Evolutionary conservation across 306 rosid species (phyloP), one percentile per base, ranked within the genome.

Genomic region (Sicyos edulis): DNA sequence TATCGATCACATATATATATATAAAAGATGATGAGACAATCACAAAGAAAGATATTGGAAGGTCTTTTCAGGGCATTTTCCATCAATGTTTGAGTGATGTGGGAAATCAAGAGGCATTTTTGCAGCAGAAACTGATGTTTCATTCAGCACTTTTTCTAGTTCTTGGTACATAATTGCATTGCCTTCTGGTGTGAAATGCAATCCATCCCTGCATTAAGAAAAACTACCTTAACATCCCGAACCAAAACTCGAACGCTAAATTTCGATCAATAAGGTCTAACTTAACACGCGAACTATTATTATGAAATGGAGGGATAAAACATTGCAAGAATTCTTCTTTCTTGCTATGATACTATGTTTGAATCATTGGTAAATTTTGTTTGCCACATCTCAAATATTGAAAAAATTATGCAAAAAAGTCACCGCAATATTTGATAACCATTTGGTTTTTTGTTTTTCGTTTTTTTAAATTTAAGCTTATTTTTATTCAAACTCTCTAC

Each of bases 101-200:
- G 99, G 97, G 80, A 91, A 93, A 82, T 93, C 99, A 32, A 32
- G 67, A 68, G 96, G 96, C 96, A 91, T 77, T 74, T 78, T 83
- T 17, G 54, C 83, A 62, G 95, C 81, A 56, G 85, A 79, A 77
- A 88, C 74, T 82, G 84, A 80, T 20, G 80, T 72, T 82, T 70
- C 81, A 3, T 26, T 50, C 59, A 86, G 76, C 8, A 78, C 85
- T 70, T 71, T 79, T 16, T 72, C 58, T 11, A 83, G 80, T 79
- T 86, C 83, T 75, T 79, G 75, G 78, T 77, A 75, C 61, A 89
- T 82, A 54, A 85, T 80, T 20, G 73, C 84, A 75, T 93, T 91
- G 74, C 97, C 97, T 53, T 91, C 97, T 12, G 92, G 78, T 71
- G 95, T 87, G 75, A 93, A 83, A 74, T 91, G 99, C 87, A 93